A percentile compares a stretch with the other conserved stretches of the same genome.
phyloP scores from a whole-genome alignment of 2,329 filamentous ascomycete species.

The Verticillium nubilum region DNA sequence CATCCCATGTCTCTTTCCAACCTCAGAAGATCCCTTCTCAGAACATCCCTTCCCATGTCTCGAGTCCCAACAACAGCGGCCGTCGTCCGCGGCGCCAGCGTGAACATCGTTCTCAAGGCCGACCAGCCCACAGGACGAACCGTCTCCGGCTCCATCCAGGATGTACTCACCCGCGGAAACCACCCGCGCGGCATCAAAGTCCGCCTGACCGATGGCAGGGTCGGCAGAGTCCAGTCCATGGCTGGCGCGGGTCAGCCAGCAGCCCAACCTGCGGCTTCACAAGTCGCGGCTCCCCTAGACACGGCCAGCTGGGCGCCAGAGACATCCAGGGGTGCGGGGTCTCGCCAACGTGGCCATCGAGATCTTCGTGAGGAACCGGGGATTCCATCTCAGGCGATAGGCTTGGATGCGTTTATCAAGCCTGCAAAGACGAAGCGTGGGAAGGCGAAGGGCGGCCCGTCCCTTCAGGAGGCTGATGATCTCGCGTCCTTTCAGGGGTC shows the following conservation, averaged over 20 bases:
- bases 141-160: conserved; percentile 59
- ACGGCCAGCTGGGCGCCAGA: not conserved
- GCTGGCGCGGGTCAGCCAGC: conserved; percentile 16
- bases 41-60: conserved; percentile 13
- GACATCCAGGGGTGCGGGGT: not conserved
- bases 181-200: conserved; percentile 79
- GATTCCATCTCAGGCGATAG: conserved; percentile 34
- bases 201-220: conserved; percentile 62
- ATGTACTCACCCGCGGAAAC: conserved; percentile 66
- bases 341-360: conserved; percentile 14
- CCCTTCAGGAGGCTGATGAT: conserved; percentile 8
- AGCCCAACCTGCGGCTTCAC: not conserved
- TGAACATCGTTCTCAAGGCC: conserved; percentile 70
- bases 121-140: conserved; percentile 71
- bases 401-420: conserved; percentile 46
- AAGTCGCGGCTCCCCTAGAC: not conserved
- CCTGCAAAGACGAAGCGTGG: conserved; percentile 23
- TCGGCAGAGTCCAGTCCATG: conserved; percentile 69
- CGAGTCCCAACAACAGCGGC: conserved; percentile 40
- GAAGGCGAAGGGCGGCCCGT: not conserved
- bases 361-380: conserved; percentile 27
- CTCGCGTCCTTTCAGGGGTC: not conserved
- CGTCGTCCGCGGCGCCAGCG: conserved; percentile 55
- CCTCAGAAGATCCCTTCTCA: conserved; percentile 1
- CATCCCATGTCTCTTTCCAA: not conserved